phyloP scores from a whole-genome alignment of 805 yeast genomes.

The Saturnispora saitoi region DNA sequence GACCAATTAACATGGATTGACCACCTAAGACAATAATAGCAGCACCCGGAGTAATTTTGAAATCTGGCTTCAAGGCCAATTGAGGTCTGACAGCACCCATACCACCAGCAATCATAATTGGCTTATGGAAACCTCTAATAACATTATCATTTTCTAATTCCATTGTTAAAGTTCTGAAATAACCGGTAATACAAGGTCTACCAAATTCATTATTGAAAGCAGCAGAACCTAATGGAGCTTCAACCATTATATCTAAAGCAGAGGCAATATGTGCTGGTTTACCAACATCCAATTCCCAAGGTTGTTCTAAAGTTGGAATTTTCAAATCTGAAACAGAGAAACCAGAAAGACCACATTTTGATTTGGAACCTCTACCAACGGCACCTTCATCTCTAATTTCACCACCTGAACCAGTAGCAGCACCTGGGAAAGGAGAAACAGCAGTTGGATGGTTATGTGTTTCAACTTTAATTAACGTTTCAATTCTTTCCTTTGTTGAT shows the following conservation, averaged over 20 bases:
- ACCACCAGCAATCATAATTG: slow-evolving; percentile 99
- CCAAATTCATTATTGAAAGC: slow-evolving; percentile 98
- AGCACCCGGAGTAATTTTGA: slow-evolving; percentile 85
- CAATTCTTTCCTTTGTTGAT: slow-evolving; percentile 67
- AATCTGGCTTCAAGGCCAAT: slow-evolving; percentile 72
- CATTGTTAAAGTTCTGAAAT: slow-evolving; percentile 90
- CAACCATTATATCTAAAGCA: slow-evolving; percentile 87
- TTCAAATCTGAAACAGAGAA: slow-evolving; percentile 83
- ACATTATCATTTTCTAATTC: slow-evolving; percentile 57
- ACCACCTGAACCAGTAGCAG: slow-evolving; percentile 99
- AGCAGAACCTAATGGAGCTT: slow-evolving; percentile 96
- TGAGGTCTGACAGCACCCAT: slow-evolving; percentile 94
- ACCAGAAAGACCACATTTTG: slow-evolving; percentile 94
- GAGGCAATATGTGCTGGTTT: slow-evolving; percentile 91
- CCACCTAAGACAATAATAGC: slow-evolving; percentile 93
- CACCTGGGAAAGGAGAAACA: slow-evolving; percentile 98
- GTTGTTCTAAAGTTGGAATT: slow-evolving; percentile 79
- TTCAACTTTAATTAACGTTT: slow-evolving; percentile 90
- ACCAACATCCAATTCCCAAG: slow-evolving; percentile 92
- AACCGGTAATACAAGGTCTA: slow-evolving; percentile 94
- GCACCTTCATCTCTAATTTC: slow-evolving; percentile 99
- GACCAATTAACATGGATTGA: slow-evolving; percentile 93
- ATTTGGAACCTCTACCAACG: slow-evolving; percentile 95
- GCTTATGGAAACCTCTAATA: slow-evolving; percentile 95
- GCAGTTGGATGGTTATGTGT: slow-evolving; percentile 99